Evolutionary conservation across 2,329 filamentous ascomycete species (phyloP), one percentile per base, ranked within the genome.

Genomic region (Curvularia verruculosa): DNA sequence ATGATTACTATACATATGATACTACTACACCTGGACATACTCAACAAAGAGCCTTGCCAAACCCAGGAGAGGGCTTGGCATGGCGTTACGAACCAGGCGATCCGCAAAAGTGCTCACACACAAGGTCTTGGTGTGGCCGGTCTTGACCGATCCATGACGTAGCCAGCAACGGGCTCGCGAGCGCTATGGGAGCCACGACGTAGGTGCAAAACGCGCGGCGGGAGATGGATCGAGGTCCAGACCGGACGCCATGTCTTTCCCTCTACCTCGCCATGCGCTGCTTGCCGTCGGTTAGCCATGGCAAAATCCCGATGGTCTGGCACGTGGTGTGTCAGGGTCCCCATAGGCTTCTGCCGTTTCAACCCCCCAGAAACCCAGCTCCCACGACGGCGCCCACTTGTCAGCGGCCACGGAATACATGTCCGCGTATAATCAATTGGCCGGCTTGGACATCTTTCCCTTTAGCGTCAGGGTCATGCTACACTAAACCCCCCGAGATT

Each of bases 131-230:
- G 29, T 10, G n/a, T 34, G 39, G 52, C 52, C 52, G 52, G 10
- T 6, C 5, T 51, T 44, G 37, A 15, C 52, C 52, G 52, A n/a
- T 28, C 15, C 8, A 55, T 55, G 52, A 55, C 52, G 52, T 50
- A 19, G 15, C n/a, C 6, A 8, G 37, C 13, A 41, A 24, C 39
- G 21, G 21, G 39, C 39, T 41, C 39, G 24, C 39, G 4, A 24
- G 5, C 21, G 21, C 21, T 12, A 23, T 34, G 28, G 2, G 31
- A 34, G 31, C 31, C 28, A 29, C 28, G 28, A 29, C 28, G 9
- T 29, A 7, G 28, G 26, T 29, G 31, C 15, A 36, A n/a, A 18
- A 49, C 48, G 37, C 48, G 47, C 46, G 46, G 52, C 40, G 53
- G 34, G 12, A 41, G 45, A 47, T 47, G 15, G 54, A 52, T 43